Base-by-base conservation (phyloP, 2,329 filamentous ascomycete species). In the Fusarium globosum region DNA sequence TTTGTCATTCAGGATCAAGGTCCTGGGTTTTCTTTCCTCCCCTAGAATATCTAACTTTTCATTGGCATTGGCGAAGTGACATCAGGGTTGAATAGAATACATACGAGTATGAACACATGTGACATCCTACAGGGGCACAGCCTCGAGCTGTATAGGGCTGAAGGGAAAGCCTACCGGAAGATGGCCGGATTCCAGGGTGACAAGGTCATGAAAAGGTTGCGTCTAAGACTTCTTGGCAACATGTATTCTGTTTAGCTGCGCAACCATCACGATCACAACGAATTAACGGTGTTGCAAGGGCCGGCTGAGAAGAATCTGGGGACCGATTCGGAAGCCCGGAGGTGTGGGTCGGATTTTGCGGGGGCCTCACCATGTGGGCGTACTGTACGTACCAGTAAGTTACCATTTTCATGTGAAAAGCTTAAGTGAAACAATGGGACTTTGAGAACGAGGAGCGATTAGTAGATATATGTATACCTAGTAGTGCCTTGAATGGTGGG, bases 121-220 rank as follows among this genome's bases (percentile, higher is more conserved):
- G 58, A 65, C 56, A 35, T 18, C 35, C 38, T 33, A 42, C 52
- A 49, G 55, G 55, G 62, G 62, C 55, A 56, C 43, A 49, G 39
- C 46, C 33, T 65, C 39, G 16, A 59, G 23, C 39, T 58, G 52
- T 53, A 46, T 77, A 77, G 67, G 76, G 76, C 74, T 78, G 73
- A 77, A 62, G 42, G 28, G 28, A 58, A 60, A 49, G 61, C 33
- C 23, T 33, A 64, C 59, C 76, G 76, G 76, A 78, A 78, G 76
- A 77, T 78, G 73, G 43, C 76, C 76, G 76, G 41, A 58, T 16
- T 36, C 30, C 61, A 61, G 68, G 61, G 72, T 61, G 48, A 61
- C 60, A 55, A 36, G 53, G 36, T 51, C n/a, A 13, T 46, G 68
- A 62, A 61, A 49, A 30, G 71, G 71, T 56, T 74, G 71, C 60